phyloP scores from a whole-genome alignment of 208 protist species.

The Acanthamoeba castellanii region DNA sequence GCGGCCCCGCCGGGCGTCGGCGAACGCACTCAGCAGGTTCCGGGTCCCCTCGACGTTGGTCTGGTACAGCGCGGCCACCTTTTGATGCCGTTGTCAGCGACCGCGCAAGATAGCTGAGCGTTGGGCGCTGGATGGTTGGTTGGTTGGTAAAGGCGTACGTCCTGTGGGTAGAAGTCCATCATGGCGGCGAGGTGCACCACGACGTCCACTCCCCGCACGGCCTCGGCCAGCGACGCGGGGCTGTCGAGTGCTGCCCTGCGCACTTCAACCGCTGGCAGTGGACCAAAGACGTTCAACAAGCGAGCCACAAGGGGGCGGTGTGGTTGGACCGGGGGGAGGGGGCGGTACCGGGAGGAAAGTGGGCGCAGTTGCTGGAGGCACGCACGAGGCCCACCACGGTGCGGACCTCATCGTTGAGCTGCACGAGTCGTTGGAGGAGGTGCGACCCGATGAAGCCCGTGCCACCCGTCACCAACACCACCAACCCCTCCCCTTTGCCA shows the following conservation, averaged over 20 bases:
- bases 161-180: conserved; percentile 59
- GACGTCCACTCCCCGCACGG: not conserved
- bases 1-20: not conserved
- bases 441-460: conserved; percentile 48
- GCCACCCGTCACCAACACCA: conserved; percentile 9
- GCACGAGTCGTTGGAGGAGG: not conserved
- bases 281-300: not conserved
- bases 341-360: not conserved
- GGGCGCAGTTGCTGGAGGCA: not conserved
- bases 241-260: not conserved
- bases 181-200: conserved; percentile 68
- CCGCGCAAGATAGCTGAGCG: too few species aligned
- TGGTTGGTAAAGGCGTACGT: not conserved
- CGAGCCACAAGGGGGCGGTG: too few species aligned
- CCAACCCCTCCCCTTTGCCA: not conserved
- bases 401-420: not conserved
- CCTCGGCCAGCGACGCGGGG: not conserved
- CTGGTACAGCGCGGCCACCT: conserved; percentile 17
- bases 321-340: not conserved
- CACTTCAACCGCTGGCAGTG: not conserved
- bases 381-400: not conserved
- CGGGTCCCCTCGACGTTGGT: conserved; percentile 61
- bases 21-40: conserved; percentile 9
- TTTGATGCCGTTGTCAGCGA: too few species aligned
- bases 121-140: too few species aligned